A percentile compares a stretch with the other conserved stretches of the same genome.
These are phyloP conservation scores for Linum lewisii DNA, from an alignment of 345 rosid species.

Conservation along the genomic window DNA sequence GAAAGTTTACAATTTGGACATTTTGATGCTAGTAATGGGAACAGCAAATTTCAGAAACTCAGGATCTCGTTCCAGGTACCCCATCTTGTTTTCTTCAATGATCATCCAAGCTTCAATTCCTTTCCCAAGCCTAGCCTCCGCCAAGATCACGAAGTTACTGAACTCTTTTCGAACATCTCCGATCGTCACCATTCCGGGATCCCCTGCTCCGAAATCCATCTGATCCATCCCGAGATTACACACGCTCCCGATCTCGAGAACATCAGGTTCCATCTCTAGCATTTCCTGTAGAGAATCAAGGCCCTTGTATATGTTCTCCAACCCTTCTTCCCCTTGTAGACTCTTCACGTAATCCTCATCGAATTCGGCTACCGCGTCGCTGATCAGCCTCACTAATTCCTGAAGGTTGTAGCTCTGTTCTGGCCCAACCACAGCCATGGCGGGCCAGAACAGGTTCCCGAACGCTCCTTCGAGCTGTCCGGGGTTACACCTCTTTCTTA, in stretches of 20 bases:
- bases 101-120: conserved; percentile 10
- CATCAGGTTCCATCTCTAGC: conserved; percentile 6
- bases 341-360: conserved; percentile 5
- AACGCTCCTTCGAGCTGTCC: conserved; percentile 8
- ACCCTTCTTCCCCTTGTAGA: conserved; percentile 15
- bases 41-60: conserved; percentile 2
- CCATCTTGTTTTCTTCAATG: not conserved
- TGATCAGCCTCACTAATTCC: not conserved
- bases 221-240: conserved; percentile 7
- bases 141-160: not conserved
- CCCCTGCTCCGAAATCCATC: conserved; percentile 18
- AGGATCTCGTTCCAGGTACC: not conserved
- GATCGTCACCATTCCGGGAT: not conserved
- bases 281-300: not conserved
- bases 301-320: conserved; percentile 5
- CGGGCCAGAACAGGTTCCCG: conserved; percentile 15
- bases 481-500: conserved; percentile 14
- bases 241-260: conserved; percentile 14
- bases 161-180: not conserved
- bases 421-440: conserved; percentile 1
- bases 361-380: conserved; percentile 10
- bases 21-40: not conserved
- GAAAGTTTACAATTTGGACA: not conserved
- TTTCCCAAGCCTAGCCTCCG: not conserved
- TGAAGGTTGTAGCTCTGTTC: not conserved